Evolutionary conservation across 805 yeast genomes (phyloP).

Genomic region (Candida coleopterorum): DNA sequence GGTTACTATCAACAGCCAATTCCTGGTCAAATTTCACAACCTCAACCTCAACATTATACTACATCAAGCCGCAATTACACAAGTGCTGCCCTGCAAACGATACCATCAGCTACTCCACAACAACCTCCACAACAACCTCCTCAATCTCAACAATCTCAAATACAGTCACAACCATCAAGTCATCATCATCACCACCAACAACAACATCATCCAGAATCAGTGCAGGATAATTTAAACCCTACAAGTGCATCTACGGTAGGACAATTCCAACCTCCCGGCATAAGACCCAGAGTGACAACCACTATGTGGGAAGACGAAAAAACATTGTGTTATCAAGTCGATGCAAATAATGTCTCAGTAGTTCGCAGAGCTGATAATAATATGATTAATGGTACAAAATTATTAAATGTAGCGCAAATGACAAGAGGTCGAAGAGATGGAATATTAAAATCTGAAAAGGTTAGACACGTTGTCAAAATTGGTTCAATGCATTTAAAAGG

Average conservation of each 20-base stretch:
- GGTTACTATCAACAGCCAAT: slow-evolving; percentile 14
- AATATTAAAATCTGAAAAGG: slow-evolving; percentile 69
- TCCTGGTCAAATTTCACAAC: slow-evolving; percentile 18
- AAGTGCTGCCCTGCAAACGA: slow-evolving; percentile 8
- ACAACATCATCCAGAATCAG: slow-evolving; percentile 9
- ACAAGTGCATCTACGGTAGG: slow-evolving; percentile 29
- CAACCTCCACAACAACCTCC: slow-evolving; percentile 7
- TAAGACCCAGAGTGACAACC: slow-evolving; percentile 66
- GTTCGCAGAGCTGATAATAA: slow-evolving; percentile 82
- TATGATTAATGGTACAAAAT: slow-evolving; percentile 82
- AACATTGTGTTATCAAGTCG: slow-evolving; percentile 80
- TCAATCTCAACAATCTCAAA: slow-evolving; percentile 7
- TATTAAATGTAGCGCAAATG: slow-evolving; percentile 80
- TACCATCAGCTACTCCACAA: slow-evolving; percentile 8
- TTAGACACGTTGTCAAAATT: slow-evolving; percentile 75
- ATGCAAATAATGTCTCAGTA: slow-evolving; percentile 74
- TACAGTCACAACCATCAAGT: neutral
- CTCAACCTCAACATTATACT: slow-evolving; percentile 16
- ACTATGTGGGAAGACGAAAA: slow-evolving; percentile 92
- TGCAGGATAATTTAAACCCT: slow-evolving; percentile 17
- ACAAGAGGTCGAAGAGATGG: slow-evolving; percentile 87
- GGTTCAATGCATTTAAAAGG: slow-evolving; percentile 88
- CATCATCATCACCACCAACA: slow-evolving; percentile 7
- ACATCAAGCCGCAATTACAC: slow-evolving; percentile 11
- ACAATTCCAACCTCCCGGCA: slow-evolving; percentile 43